Evolutionary conservation across 2,329 filamentous ascomycete genomes (phyloP).

Genomic region (Botrytis porri): DNA sequence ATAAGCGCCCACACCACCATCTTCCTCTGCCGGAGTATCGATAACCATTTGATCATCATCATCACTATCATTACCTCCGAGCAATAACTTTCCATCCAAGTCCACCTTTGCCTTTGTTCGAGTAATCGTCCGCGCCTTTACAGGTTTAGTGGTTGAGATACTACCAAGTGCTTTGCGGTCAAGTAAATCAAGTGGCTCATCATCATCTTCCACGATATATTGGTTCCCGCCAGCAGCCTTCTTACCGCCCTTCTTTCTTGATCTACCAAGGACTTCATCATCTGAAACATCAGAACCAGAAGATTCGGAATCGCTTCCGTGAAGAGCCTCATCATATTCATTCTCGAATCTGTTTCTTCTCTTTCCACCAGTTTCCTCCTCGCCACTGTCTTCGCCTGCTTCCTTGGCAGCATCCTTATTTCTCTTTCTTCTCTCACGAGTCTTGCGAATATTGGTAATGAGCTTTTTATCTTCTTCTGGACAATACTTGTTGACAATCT

Average conservation of each 20-base stretch:
- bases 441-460: slow-evolving; percentile 92
- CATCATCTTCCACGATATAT: slow-evolving; percentile 92
- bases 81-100: slow-evolving; percentile 75
- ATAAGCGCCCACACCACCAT: slow-evolving; percentile 63
- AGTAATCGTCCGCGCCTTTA: slow-evolving; percentile 52
- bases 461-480: slow-evolving; percentile 87
- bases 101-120: slow-evolving; percentile 64
- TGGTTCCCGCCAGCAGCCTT: slow-evolving; percentile 58
- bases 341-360: slow-evolving; percentile 72
- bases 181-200: slow-evolving; percentile 91
- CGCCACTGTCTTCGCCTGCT: slow-evolving; percentile 56
- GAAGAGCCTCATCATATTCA: slow-evolving; percentile 94
- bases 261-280: slow-evolving; percentile 51
- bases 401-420: slow-evolving; percentile 71
- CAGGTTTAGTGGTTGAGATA: slow-evolving; percentile 86
- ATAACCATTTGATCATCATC: slow-evolving; percentile 60
- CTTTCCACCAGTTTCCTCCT: slow-evolving; percentile 50
- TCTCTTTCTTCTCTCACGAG: slow-evolving; percentile 83
- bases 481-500: slow-evolving; percentile 73
- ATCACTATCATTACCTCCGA: slow-evolving; percentile 55
- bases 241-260: slow-evolving; percentile 46
- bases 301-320: slow-evolving; percentile 53
- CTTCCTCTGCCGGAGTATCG: slow-evolving; percentile 51
- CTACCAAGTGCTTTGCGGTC: slow-evolving; percentile 86
- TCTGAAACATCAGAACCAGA: slow-evolving; percentile 63